Conservation (phyloP, 805 yeast species). For the Candida incommunis region DNA sequence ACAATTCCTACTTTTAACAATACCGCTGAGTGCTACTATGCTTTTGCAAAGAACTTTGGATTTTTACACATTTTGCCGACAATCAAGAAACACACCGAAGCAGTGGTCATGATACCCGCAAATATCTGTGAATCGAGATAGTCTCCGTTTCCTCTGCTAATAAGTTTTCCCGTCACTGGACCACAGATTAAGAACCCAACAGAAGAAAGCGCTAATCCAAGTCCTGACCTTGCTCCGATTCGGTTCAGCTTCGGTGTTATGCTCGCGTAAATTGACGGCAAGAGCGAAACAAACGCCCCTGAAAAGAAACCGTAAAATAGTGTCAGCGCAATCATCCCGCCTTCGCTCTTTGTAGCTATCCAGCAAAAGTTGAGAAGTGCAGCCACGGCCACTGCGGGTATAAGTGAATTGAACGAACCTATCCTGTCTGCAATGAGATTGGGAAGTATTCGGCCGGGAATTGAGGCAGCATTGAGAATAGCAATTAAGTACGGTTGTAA, state of each 20-base stretch:
- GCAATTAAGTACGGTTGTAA: conserved; percentile 18
- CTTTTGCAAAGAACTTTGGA: background rate
- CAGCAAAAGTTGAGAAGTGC: conserved; percentile 23
- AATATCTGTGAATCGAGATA: background rate
- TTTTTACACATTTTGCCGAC: background rate
- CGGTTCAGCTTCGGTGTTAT: conserved; percentile 15
- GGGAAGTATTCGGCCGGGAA: conserved; percentile 35
- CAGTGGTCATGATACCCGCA: background rate
- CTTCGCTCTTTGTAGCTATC: conserved; percentile 19
- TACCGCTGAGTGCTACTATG: too few species aligned
- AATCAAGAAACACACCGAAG: background rate
- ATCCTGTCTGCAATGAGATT: conserved; percentile 33
- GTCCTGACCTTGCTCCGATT: conserved; percentile 20
- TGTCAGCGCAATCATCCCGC: conserved; percentile 18
- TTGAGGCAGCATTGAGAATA: conserved; percentile 22
- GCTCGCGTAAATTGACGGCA: conserved; percentile 20
- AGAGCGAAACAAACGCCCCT: conserved; percentile 20
- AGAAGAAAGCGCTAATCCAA: conserved; percentile 41
- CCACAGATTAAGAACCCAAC: conserved; percentile 13
- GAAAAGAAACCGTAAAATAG: conserved; percentile 19
- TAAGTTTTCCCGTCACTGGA: background rate
- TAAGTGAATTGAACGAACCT: conserved; percentile 30
- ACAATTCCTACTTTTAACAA: too few species aligned
- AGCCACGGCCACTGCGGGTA: conserved; percentile 17
- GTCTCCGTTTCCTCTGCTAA: background rate